Conservation (phyloP, 345 rosid species). For the Dimocarpus longan region DNA sequence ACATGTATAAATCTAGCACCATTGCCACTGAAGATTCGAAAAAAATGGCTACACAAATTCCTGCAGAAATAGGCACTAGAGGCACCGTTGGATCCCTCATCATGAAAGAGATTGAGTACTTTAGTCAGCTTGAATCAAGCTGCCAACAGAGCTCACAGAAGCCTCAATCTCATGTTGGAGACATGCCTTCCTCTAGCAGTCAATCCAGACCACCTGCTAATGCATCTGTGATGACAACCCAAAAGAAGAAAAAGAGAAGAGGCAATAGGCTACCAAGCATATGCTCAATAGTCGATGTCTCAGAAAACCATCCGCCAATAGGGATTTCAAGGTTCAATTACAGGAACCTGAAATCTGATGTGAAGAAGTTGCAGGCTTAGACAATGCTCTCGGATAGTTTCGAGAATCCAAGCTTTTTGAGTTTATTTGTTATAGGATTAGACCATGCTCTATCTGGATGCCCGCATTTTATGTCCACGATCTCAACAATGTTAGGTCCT, state of each 20-base stretch:
- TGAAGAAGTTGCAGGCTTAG: constrained; percentile 53
- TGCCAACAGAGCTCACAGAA: constrained; percentile 38
- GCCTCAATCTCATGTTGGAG: constrained; percentile 21
- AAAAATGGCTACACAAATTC: constrained; percentile 40
- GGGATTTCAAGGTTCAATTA: constrained; percentile 48
- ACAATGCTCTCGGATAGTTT: constrained; percentile 73
- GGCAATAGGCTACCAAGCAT: constrained; percentile 50
- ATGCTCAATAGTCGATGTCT: constrained; percentile 64
- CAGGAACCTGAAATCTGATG: constrained; percentile 58
- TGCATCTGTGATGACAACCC: constrained; percentile 31
- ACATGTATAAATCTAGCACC: constrained; percentile 36
- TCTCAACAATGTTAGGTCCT: constrained; percentile 65
- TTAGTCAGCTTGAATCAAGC: constrained; percentile 44
- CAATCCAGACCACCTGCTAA: constrained; percentile 30
- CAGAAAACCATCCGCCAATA: constrained; percentile 36
- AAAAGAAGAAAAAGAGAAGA: constrained; percentile 57
- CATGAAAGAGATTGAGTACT: constrained; percentile 57
- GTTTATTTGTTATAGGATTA: constrained; percentile 66
- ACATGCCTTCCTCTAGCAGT: constrained; percentile 29
- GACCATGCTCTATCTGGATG: constrained; percentile 80
- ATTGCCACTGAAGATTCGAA: constrained; percentile 11
- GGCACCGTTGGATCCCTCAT: constrained; percentile 62
- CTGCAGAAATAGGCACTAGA: constrained; percentile 56
- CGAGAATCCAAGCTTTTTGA: constrained; percentile 95
- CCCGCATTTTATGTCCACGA: constrained; percentile 90